These are phyloP conservation scores for Podaxis pistillaris DNA, from an alignment of 768 basidiomycete genomes.

Conservation along the genomic window DNA sequence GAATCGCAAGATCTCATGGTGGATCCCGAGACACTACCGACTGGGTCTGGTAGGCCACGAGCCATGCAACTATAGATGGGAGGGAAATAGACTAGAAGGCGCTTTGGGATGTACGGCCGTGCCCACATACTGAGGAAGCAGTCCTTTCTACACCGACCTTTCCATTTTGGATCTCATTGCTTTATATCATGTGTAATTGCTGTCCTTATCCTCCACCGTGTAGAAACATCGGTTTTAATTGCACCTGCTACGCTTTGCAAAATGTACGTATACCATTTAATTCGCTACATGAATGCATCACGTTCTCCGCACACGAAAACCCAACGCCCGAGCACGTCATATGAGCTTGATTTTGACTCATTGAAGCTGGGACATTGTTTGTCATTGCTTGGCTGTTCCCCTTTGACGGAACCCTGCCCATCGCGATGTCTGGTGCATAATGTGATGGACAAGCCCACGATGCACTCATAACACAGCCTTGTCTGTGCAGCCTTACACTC, in stretches of 20 bases:
- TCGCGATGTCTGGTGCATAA: background rate
- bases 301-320: too few species aligned
- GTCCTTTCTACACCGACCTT: background rate
- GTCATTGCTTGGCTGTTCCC: background rate
- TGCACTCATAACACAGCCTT: conserved; percentile 8
- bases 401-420: background rate
- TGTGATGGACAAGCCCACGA: conserved; percentile 7
- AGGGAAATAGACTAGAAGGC: background rate
- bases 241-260: background rate
- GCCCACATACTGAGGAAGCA: too few species aligned
- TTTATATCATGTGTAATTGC: background rate
- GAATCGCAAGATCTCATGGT: conserved; percentile 5
- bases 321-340: too few species aligned
- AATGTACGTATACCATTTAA: background rate
- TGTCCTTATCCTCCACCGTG: too few species aligned
- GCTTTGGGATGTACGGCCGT: too few species aligned
- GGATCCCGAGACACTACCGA: conserved; percentile 8
- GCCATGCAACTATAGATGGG: background rate
- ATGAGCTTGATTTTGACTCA: background rate
- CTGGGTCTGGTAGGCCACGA: background rate
- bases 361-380: background rate
- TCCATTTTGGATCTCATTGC: background rate
- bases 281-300: background rate
- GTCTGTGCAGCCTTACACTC: background rate
- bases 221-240: too few species aligned